A percentile compares a stretch with the other conserved stretches of the same genome.
Evolutionary conservation across 83 land plant genomes (phyloP).

Genomic region (Thuja plicata): DNA sequence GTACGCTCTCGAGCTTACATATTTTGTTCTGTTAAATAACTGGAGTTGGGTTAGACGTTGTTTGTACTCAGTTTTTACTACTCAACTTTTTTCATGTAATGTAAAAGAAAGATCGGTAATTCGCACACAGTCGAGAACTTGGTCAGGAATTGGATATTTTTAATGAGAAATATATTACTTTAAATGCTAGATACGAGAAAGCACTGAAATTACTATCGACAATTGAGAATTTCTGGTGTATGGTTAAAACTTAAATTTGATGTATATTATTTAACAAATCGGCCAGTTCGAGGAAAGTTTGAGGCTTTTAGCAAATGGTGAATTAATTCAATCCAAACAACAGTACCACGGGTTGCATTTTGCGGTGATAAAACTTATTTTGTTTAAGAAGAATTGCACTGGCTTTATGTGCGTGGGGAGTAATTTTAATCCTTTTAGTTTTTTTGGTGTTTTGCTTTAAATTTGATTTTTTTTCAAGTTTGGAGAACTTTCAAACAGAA

Average conservation of each 20-base stretch:
- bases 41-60: not conserved
- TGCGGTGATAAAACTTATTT: too few relatives aligned
- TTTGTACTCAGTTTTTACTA: not conserved
- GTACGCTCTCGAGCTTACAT: not conserved
- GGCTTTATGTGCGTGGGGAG: not conserved
- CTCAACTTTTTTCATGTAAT: not conserved
- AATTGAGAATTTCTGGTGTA: not conserved
- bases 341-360: too few relatives aligned
- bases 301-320: not conserved
- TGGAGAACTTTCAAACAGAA: not conserved
- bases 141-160: not conserved
- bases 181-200: not conserved
- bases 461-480: not conserved
- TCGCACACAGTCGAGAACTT: not conserved
- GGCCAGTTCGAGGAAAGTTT: not conserved
- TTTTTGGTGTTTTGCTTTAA: not conserved
- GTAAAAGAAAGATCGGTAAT: not conserved
- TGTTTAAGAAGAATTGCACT: not conserved
- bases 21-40: not conserved
- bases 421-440: not conserved
- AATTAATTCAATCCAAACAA: not conserved
- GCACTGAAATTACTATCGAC: not conserved
- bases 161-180: not conserved
- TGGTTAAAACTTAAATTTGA: not conserved
- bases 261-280: not conserved